Conservation (phyloP, 768 basidiomycete genomes). For the Collybia sordida region DNA sequence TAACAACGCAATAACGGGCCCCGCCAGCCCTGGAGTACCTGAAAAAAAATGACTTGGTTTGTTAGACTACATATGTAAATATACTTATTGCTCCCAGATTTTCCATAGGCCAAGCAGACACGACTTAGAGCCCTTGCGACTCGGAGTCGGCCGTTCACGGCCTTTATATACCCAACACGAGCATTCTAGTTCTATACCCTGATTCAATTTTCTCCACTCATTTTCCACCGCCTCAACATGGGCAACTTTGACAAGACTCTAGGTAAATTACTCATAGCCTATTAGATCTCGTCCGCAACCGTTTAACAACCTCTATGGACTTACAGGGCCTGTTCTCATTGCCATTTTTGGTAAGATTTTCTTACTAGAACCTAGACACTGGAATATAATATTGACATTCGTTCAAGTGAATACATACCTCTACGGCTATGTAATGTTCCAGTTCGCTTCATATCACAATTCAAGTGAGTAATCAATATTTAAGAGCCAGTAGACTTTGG, state of each 20-base stretch:
- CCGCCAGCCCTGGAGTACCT: neutral
- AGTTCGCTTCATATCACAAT: slow-evolving; percentile 31
- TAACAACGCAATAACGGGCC: neutral
- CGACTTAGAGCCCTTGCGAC: neutral
- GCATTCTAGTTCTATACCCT: neutral
- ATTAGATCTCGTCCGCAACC: neutral
- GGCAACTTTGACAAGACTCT: slow-evolving; percentile 6
- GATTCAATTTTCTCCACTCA: neutral
- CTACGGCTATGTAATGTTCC: slow-evolving; percentile 22
- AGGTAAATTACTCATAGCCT: slow-evolving; percentile 1
- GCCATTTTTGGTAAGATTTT: slow-evolving; percentile 20
- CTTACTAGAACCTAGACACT: neutral
- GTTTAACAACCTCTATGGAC: too few relatives aligned
- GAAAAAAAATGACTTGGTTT: neutral
- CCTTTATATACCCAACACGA: too few relatives aligned
- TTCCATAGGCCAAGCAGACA: neutral
- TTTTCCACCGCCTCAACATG: slow-evolving; percentile 2
- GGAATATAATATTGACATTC: neutral
- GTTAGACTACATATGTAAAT: neutral
- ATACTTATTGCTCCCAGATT: too few relatives aligned
- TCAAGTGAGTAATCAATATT: slow-evolving; percentile 26
- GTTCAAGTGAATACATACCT: slow-evolving; percentile 24
- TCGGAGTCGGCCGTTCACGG: too few relatives aligned
- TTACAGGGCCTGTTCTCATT: slow-evolving; percentile 20
- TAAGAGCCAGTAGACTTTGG: too few relatives aligned